Evolutionary conservation across 2,329 filamentous ascomycete genomes (phyloP).

Genomic region (Colletotrichum melonis): DNA sequence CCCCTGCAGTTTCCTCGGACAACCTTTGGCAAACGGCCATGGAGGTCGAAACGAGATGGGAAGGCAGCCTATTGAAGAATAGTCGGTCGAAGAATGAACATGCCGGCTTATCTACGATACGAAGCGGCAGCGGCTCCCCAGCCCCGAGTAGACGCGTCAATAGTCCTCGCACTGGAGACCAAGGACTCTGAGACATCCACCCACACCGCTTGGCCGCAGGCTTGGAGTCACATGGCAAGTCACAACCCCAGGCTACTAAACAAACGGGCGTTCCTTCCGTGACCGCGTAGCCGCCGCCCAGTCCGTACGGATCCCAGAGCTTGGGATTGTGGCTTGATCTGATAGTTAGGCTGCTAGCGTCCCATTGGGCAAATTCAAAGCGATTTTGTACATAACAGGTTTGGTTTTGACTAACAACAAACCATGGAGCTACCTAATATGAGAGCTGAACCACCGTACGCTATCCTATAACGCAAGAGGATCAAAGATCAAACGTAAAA

Average conservation of each 20-base stretch:
- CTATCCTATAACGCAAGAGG: background rate
- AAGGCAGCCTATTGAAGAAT: background rate
- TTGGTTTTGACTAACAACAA: slow-evolving; percentile 6
- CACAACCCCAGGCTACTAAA: slow-evolving; percentile 15
- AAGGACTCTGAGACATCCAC: slow-evolving; percentile 32
- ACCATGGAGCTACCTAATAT: background rate
- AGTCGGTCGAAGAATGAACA: background rate
- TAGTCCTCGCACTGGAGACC: slow-evolving; percentile 7
- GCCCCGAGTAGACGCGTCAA: slow-evolving; percentile 5
- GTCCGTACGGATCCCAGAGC: slow-evolving; percentile 17
- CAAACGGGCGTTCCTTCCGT: slow-evolving; percentile 27
- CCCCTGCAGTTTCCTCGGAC: background rate
- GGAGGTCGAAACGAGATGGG: background rate
- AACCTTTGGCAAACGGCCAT: background rate
- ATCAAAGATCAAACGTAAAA: background rate
- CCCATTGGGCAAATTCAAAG: slow-evolving; percentile 7
- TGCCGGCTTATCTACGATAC: slow-evolving; percentile 17
- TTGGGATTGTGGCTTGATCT: slow-evolving; percentile 28
- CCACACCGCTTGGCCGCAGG: slow-evolving; percentile 33
- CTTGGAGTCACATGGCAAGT: slow-evolving; percentile 36
- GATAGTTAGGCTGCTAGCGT: background rate
- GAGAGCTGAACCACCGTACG: background rate
- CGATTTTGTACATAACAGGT: slow-evolving; percentile 7
- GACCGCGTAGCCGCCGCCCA: slow-evolving; percentile 20
- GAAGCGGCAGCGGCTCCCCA: slow-evolving; percentile 8